Evolutionary conservation across 495 filamentous ascomycete genomes (phyloP).

Genomic region (Xylaria sp.): DNA sequence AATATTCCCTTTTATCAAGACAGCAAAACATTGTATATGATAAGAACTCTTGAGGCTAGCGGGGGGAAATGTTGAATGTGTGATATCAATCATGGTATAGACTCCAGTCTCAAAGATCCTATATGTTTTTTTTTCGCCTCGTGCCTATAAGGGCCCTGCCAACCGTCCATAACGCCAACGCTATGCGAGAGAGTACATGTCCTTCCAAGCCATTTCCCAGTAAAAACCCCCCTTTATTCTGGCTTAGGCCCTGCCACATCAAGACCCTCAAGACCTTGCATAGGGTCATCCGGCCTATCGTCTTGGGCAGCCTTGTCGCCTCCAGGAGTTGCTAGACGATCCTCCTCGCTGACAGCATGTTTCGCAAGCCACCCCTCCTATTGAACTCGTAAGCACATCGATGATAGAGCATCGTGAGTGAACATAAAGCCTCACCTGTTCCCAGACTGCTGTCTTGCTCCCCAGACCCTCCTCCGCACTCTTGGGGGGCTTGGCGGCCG

Average conservation of each 20-base stretch:
- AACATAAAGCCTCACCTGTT: conserved; percentile 72
- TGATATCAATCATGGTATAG: conserved; percentile 37
- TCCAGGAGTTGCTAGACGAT: conserved; percentile 69
- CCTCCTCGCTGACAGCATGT: conserved; percentile 88
- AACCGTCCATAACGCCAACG: conserved; percentile 49
- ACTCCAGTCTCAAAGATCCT: conserved; percentile 33
- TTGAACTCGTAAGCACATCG: conserved; percentile 42
- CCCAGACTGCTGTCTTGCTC: conserved; percentile 96
- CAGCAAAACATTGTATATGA: conserved; percentile 42
- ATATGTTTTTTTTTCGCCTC: conserved; percentile 30
- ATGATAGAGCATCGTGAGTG: conserved; percentile 14
- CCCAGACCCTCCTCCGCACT: conserved; percentile 85
- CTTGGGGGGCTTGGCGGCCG: conserved; percentile 90
- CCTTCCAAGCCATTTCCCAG: conserved; percentile 14
- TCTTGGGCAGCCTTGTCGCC: conserved; percentile 56
- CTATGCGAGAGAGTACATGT: conserved; percentile 45
- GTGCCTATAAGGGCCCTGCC: conserved; percentile 23
- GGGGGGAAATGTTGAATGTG: conserved; percentile 36
- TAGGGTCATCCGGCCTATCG: conserved; percentile 77
- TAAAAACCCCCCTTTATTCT: conserved; percentile 55
- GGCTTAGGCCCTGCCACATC: conserved; percentile 93
- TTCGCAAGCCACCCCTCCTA: conserved; percentile 94
- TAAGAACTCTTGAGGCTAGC: conserved; percentile 32
- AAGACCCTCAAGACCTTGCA: conserved; percentile 92
- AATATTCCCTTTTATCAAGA: conserved; percentile 33